Evolutionary conservation across 2,329 filamentous ascomycete species (phyloP), one percentile per base, ranked within the genome.

Genomic region (Sporothrix variecibatus): DNA sequence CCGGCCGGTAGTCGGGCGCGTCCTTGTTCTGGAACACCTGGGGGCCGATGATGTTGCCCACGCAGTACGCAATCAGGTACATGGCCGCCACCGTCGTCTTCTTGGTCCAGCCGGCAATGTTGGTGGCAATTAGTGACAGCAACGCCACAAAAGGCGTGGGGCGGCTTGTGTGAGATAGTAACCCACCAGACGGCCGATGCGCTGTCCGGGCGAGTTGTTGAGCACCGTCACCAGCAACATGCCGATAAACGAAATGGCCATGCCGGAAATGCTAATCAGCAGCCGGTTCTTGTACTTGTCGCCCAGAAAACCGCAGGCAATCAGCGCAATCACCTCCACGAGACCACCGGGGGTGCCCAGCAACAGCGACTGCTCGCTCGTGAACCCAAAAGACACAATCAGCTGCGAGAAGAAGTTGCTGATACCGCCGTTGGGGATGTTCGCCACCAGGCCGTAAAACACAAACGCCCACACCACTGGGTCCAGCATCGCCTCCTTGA

Each of bases 341-440:
- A 87, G 90, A 4, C 91, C 91, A 9, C 88, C 89, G 0, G 91
- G 91, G 0, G 87, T 88, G 58, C 90, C 90, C 75, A 92, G 88
- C 0, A 93, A 85, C 1, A 93, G 83, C 3, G 88, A 90, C 77
- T 93, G 82, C 75, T 91, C 84, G 2, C 84, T 81, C 0, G 88
- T 89, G 80, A 91, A 93, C 11, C 91, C 91, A 77, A 93, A 93
- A 1, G 82, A 82, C 17, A 83, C 82, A 70, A 85, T 84, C 23
- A 85, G 78, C 73, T 84, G 82, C 15, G 82, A 82, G 75, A 84
- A 84, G 77, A 83, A 84, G 71, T 83, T 83, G 43, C 73, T 77
- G 60, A 80, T 77, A 26, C 78, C 79, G 28, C 65, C 82, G 56
- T 83, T 83, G 7, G 82, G 86, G 70, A 83, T 82, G 53, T 80